Evolutionary conservation across 306 rosid species (phyloP).

Genomic region (Glycyrrhiza uralensis): DNA sequence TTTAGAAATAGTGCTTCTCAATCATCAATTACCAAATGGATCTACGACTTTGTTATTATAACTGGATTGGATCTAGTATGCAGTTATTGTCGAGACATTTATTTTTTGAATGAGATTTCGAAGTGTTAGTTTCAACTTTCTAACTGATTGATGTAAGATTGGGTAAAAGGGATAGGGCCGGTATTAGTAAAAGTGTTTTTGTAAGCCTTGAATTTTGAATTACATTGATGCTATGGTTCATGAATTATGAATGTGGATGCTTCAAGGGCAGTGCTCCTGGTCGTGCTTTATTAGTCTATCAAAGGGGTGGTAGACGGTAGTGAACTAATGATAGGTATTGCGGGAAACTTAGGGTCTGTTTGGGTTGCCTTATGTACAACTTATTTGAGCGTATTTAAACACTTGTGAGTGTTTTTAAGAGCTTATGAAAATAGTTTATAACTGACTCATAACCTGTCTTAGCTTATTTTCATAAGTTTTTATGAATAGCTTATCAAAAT

Average conservation of each 20-base stretch:
- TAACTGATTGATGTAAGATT: not conserved
- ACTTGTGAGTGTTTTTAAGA: too few relatives aligned
- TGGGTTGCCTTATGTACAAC: too few relatives aligned
- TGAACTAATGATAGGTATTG: constrained; percentile 6
- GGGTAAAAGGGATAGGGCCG: not conserved
- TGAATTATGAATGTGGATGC: not conserved
- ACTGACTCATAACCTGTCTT: too few relatives aligned
- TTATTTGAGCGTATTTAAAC: too few relatives aligned
- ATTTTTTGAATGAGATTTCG: not conserved
- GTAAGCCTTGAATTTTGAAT: not conserved
- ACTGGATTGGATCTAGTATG: not conserved
- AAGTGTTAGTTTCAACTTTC: not conserved
- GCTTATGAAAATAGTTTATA: too few relatives aligned
- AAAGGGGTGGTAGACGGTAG: not conserved
- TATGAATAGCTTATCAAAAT: too few relatives aligned
- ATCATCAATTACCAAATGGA: not conserved
- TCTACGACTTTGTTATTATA: not conserved
- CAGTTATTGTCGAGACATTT: not conserved
- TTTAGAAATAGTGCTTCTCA: not conserved
- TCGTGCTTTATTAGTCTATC: not conserved
- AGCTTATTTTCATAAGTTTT: too few relatives aligned
- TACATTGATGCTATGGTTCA: not conserved
- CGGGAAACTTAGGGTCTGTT: not conserved
- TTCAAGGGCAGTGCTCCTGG: not conserved
- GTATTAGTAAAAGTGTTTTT: not conserved